Evolutionary conservation across 192 early-diverging fungal species (phyloP), one percentile per base, ranked within the genome.

Genomic region (Pilobolus umbonatus): DNA sequence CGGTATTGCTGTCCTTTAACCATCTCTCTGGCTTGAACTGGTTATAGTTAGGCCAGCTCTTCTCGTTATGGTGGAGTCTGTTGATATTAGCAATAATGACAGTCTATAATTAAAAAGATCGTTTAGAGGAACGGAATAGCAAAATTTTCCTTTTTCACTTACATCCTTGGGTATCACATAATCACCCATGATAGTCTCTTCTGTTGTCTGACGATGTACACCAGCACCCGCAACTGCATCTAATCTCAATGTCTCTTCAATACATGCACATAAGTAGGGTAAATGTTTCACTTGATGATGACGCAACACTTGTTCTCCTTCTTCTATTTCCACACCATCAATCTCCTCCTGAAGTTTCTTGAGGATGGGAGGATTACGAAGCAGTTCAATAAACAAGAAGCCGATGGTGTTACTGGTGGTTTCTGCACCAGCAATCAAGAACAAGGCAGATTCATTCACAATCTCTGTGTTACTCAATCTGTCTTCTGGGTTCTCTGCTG

Each of bases 201-300:
- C 32, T 2, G 40, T 54, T 2, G 78, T 51, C 22, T 77, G 46
- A 19, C 78, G 43, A 9, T 62, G 56, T 30, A 80, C 15, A 14
- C 75, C 77, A 43, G 24, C 55, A 25, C 59, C 55, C 36, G 73
- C 64, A 28, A 75, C 55, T 2, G 81, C 71, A 40, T 66, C 55
- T 5, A 77, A 30, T 21, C 80, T 67, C 40, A 78, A 57, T 17
- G 76, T 77, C 50, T 85, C 84, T 10, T 81, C 57, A 44, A 83
- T 70, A 14, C 80, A 68, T 0, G 80, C 76, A 24, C 77, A 80
- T n/a, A 81, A 55, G 25, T 75, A 75, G 3, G 70, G 69, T 0
- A 83, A 55, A 61, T 76, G 5, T 22, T 71, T 68, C 40, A 77
- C 22, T 39, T 73, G 63, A 6, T 75, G 61, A 36, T 77, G 70